These are phyloP conservation scores for Coemansia sp. DNA, from an alignment of 192 early-diverging fungal genomes.

Conservation along the genomic window DNA sequence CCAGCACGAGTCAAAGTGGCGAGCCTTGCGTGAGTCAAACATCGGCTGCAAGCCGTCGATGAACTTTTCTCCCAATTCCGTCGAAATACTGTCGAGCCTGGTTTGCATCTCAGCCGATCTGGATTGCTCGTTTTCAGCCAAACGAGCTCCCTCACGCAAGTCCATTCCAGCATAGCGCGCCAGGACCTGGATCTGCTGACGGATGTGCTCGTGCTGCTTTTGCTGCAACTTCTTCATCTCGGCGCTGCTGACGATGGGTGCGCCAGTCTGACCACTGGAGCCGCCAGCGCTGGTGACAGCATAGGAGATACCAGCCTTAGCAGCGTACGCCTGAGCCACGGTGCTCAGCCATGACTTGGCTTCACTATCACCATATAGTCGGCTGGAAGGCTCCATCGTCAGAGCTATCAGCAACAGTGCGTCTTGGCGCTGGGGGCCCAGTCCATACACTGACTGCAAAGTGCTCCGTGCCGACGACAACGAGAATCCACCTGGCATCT, in stretches of 20 bases:
- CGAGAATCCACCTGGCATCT: conserved; percentile 92
- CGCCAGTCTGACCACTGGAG: conserved; percentile 18
- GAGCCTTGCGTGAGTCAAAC: conserved; percentile 80
- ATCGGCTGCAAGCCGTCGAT: conserved; percentile 74
- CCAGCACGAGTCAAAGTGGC: conserved; percentile 93
- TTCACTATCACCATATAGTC: conserved; percentile 72
- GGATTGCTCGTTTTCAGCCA: conserved; percentile 62
- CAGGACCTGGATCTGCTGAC: conserved; percentile 79
- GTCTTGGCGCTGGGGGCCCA: conserved; percentile 76
- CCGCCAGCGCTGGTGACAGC: conserved; percentile 62
- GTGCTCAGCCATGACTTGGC: conserved; percentile 83
- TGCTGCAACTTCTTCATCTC: conserved; percentile 79
- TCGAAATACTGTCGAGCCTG: conserved; percentile 73
- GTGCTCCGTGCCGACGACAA: conserved; percentile 72
- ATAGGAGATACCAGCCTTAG: conserved; percentile 71
- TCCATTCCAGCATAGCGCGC: conserved; percentile 78
- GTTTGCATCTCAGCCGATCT: conserved; percentile 64
- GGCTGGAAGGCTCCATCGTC: conserved; percentile 78
- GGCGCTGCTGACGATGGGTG: conserved; percentile 83
- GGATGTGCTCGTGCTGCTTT: conserved; percentile 69
- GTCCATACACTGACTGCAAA: conserved; percentile 71
- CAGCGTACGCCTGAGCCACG: conserved; percentile 71
- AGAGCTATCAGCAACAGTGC: conserved; percentile 74
- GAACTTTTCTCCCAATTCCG: conserved; percentile 77
- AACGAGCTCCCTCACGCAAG: conserved; percentile 69